Percentiles rank a stretch among this genome's conserved stretches.
These are phyloP conservation scores for Chaetoscypha palmicola DNA, from an alignment of 2,329 filamentous ascomycete genomes.

Conservation along the genomic window DNA sequence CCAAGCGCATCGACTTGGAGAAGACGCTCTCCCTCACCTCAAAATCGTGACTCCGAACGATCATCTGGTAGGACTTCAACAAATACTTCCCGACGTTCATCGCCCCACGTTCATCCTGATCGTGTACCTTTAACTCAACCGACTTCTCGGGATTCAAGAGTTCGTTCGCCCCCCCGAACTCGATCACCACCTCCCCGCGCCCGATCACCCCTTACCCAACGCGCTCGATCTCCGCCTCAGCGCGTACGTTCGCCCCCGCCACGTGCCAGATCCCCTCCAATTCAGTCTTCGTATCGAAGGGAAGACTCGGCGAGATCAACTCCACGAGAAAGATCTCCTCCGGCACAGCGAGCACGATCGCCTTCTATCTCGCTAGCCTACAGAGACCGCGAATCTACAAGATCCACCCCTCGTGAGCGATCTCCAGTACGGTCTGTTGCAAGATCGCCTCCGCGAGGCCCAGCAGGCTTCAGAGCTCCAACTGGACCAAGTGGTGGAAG, in stretches of 20 bases:
- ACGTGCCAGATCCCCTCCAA: neutral
- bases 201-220: conserved; percentile 1
- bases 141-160: conserved; percentile 27
- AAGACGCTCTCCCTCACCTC: conserved; percentile 47
- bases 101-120: conserved; percentile 51
- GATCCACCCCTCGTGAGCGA: conserved; percentile 27
- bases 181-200: conserved; percentile 20
- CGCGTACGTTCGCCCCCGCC: neutral
- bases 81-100: conserved; percentile 55
- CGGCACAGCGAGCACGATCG: conserved; percentile 3
- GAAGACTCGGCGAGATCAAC: conserved; percentile 27
- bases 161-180: conserved; percentile 25
- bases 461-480: conserved; percentile 28
- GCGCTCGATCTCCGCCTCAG: conserved; percentile 11
- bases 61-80: conserved; percentile 47
- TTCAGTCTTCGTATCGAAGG: conserved; percentile 23
- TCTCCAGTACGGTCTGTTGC: conserved; percentile 24
- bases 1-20: conserved; percentile 42
- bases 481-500: conserved; percentile 29
- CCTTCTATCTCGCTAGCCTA: conserved; percentile 16
- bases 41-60: conserved; percentile 38
- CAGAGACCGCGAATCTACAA: conserved; percentile 27
- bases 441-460: conserved; percentile 30
- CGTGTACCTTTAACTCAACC: conserved; percentile 37
- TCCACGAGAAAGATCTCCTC: conserved; percentile 27